phyloP scores from a whole-genome alignment of 108 stramenopile genomes.

The Aurantiochytrium sp. region DNA sequence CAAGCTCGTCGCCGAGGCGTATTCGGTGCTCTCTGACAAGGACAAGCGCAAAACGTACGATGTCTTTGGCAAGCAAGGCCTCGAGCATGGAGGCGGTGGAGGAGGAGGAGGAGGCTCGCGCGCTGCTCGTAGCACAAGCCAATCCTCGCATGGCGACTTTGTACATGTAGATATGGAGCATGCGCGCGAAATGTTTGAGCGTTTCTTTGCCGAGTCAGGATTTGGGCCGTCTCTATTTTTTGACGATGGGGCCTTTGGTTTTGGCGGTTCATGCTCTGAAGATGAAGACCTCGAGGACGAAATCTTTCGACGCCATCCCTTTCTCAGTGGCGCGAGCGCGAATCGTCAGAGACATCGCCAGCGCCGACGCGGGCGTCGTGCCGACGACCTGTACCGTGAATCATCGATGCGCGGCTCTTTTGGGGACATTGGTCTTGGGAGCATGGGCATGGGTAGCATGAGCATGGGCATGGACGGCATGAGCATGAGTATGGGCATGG shows the following conservation, averaged over 20 bases:
- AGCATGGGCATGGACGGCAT: not conserved
- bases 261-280: too few relatives aligned
- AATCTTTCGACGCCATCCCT: not conserved
- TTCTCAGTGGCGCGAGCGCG: not conserved
- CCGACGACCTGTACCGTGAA: not conserved
- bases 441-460: not conserved
- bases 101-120: not conserved
- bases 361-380: not conserved
- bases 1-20: conserved; percentile 80
- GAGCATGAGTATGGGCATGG: not conserved
- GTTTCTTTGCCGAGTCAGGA: not conserved
- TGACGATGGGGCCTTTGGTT: too few relatives aligned
- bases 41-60: conserved; percentile 20
- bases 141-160: not conserved
- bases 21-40: conserved; percentile 49
- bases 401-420: not conserved
- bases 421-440: not conserved
- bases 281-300: not conserved
- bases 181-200: not conserved
- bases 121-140: not conserved
- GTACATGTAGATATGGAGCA: not conserved
- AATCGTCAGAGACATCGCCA: not conserved
- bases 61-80: not conserved
- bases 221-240: too few relatives aligned
- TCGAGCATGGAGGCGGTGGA: not conserved